Evolutionary conservation across 768 basidiomycete species (phyloP), one percentile per base, ranked within the genome.

Genomic region (Naganishia randhawae): DNA sequence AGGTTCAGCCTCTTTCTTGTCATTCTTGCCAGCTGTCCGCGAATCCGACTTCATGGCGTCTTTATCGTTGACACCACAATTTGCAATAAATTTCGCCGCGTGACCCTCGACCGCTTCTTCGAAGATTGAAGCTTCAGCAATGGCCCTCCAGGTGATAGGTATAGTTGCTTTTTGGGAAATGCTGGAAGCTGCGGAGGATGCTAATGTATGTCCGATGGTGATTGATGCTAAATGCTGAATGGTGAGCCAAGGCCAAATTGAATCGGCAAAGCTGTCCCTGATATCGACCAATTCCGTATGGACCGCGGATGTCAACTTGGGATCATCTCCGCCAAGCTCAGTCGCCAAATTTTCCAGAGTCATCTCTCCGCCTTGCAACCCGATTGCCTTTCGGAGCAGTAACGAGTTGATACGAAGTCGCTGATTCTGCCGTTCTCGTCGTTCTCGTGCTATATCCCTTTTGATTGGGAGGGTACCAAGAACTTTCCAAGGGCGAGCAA

Each of bases 1-100:
- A 22, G 67, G 53, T 80, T 76, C 31, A 80, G 80, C 41, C 7
- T n/a, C 45, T 11, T 78, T 79, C 39, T 35, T 33, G 35, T 39
- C 37, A 13, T n/a, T 61, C 19, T n/a, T 19, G 19, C 39, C 37
- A 8, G 39, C 39, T 1, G 25, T 25, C 25, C 10, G 22, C 6
- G 57, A 25, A 3, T 35, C 25, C 11, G 57, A 25, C 2, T 13
- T 14, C 84, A 82, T n/a, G 79, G 82, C 33, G 13, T 52, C 31
- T 14, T 50, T 68, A 11, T 57, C 57, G 14, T 66, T 48, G 37
- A 29, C 17, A n/a, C 57, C 25, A 29, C 19, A 61, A 25, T 10
- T 25, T 2, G 57, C 37, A 41, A 41, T 41, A 39, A 61, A 61
- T 1, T 63, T 61, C 3, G 50, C 41, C 27, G 64, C 51, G 9